These are phyloP conservation scores for Eimeria maxima DNA, from an alignment of 169 alveolate genomes.

Conservation along the genomic window DNA sequence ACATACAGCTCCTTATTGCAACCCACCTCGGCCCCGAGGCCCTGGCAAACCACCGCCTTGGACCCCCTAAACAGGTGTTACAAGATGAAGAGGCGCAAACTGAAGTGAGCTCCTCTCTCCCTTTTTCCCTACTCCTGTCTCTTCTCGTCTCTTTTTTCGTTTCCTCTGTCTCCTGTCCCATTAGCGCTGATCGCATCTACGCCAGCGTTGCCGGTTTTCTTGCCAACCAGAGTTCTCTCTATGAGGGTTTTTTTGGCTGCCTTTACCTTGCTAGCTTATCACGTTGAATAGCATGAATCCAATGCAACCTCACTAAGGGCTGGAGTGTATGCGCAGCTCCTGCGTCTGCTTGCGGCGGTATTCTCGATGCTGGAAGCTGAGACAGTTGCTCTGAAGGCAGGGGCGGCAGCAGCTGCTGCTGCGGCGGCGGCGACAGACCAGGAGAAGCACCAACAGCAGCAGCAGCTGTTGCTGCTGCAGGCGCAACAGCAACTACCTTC, in stretches of 20 bases:
- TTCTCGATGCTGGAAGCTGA: neutral
- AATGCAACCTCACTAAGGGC: neutral
- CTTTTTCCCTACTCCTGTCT: no score
- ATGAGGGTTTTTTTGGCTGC: no score
- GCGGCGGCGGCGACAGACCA: neutral
- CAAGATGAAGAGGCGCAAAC: neutral
- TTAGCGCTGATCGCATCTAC: no score
- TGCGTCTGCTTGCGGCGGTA: conserved; percentile 6
- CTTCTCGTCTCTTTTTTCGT: no score
- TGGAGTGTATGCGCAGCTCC: conserved; percentile 22
- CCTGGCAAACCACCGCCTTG: neutral
- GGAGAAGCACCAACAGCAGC: no score
- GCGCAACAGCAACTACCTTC: neutral
- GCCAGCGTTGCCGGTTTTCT: no score
- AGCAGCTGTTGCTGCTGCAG: no score
- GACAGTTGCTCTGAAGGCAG: neutral
- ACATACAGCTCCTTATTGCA: neutral
- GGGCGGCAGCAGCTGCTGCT: conserved; percentile 13
- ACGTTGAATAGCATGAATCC: no score
- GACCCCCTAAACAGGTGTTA: neutral
- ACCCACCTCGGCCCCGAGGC: neutral
- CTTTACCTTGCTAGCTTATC: no score
- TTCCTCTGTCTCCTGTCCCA: no score
- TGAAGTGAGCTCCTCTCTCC: neutral
- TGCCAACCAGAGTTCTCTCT: no score